phyloP scores from a whole-genome alignment of 768 basidiomycete species.

The Kondoa malvinella region DNA sequence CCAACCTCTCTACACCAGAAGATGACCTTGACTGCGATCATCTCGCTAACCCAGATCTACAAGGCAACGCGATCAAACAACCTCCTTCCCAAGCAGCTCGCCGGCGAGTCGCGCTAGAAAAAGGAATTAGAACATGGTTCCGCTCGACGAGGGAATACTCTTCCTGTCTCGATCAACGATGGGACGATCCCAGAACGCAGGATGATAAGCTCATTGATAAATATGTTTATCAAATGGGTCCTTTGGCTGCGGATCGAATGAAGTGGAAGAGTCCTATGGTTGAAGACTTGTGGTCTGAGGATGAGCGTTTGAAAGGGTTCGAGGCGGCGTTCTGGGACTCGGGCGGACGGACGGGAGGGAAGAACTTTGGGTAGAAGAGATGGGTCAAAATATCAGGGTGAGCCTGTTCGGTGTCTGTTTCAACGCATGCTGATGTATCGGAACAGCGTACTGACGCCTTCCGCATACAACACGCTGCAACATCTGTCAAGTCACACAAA shows the following conservation, averaged over 20 bases:
- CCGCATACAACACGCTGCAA: no score
- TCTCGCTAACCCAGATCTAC: conserved; percentile 29
- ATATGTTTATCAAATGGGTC: neutral
- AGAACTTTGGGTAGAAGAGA: neutral
- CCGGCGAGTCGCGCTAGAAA: conserved; percentile 26
- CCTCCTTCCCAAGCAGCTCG: conserved; percentile 20
- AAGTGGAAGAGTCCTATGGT: neutral
- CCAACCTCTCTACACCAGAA: neutral
- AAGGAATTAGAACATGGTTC: conserved; percentile 27
- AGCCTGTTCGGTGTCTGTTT: neutral
- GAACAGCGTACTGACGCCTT: no score
- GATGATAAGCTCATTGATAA: conserved; percentile 6
- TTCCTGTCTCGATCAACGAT: conserved; percentile 16
- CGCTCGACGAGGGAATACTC: conserved; percentile 17
- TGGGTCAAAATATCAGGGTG: neutral
- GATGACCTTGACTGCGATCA: conserved; percentile 15
- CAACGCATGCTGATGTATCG: neutral
- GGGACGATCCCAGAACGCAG: conserved; percentile 17
- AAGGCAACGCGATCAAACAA: conserved; percentile 27
- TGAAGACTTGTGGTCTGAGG: neutral
- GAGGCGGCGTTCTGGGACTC: neutral
- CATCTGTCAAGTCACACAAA: no score
- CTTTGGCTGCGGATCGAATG: neutral
- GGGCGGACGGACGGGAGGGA: neutral
- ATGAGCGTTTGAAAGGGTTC: neutral